phyloP scores from a whole-genome alignment of 2,329 filamentous ascomycete genomes.

The Aureobasidium zeae region DNA sequence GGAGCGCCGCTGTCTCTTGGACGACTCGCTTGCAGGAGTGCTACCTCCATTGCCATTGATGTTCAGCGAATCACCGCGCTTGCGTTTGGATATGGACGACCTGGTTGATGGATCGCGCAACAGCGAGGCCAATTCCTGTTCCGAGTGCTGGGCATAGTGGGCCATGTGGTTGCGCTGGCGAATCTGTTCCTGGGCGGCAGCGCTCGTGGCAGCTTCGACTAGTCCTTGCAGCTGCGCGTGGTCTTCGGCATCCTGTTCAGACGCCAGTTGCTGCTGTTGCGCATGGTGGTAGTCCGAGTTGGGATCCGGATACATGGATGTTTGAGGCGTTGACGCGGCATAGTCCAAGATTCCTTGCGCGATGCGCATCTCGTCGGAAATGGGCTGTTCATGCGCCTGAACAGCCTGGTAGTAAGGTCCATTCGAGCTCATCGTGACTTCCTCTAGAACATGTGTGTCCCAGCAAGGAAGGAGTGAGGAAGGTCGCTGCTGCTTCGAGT shows the following conservation, averaged over 20 bases:
- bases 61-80: slow-evolving; percentile 1
- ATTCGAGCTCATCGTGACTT: slow-evolving; percentile 12
- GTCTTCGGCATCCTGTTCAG: slow-evolving; percentile 11
- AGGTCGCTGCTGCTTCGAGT: background rate
- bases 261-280: slow-evolving; percentile 10
- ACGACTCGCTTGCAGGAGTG: slow-evolving; percentile 2
- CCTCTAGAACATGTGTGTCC: background rate
- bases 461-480: background rate
- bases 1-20: slow-evolving; percentile 9
- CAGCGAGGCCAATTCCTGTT: slow-evolving; percentile 10
- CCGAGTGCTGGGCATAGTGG: background rate
- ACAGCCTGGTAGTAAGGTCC: slow-evolving; percentile 17
- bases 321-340: slow-evolving; percentile 1
- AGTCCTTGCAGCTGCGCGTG: slow-evolving; percentile 17
- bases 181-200: slow-evolving; percentile 19
- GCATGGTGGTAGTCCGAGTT: slow-evolving; percentile 14
- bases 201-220: slow-evolving; percentile 17
- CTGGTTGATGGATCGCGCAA: slow-evolving; percentile 5
- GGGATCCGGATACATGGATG: slow-evolving; percentile 16
- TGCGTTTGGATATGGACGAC: background rate
- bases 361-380: slow-evolving; percentile 12
- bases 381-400: slow-evolving; percentile 12
- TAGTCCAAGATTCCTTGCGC: slow-evolving; percentile 8
- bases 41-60: background rate
- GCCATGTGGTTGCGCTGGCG: slow-evolving; percentile 4